Base-by-base conservation (phyloP, 805 yeast genomes). In the Middelhovenomyces tepae region DNA sequence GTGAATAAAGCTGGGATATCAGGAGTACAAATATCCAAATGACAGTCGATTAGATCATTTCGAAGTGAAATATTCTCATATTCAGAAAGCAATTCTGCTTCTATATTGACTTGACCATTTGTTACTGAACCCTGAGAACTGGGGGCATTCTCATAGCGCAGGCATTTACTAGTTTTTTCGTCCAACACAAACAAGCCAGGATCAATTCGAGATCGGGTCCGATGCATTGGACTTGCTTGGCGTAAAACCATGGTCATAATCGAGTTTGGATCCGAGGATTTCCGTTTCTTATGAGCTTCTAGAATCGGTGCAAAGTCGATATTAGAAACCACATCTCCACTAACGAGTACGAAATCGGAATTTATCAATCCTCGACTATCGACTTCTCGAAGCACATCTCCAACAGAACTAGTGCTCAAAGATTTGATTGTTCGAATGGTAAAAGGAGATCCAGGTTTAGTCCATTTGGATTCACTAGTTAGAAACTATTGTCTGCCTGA, bases 251-350 rank as follows among this genome's bases (percentile, higher is more conserved):
- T 87, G 11, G 97, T 91, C 53, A 84, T 79, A 44, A 91, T 86
- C 48, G 89, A 89, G 55, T 91, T 94, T 59, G 77, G 83, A 59
- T 91, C 98, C 36, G 60, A 61, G 20, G 71, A 68, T 46, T 76
- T 81, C 46, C 82, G 75, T 40, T 69, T 69, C 43, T 73, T 72
- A 54, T 91, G 98, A 34, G 73, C 73, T 15, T 73, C 73, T 60
- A 85, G 61, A 22, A 80, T 82, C 46, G 77, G 73, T 29, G 69
- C 70, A 41, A 89, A 75, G 48, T 86, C 91, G 37, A 91, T 69
- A 50, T 91, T 91, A 26, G 95, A 80, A n/a, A 91, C 84, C 13
- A 89, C 93, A 55, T 91, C 98, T 40, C 98, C 98, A 6, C 93
- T 75, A 20, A 91, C 82, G 22, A 91, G 65, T 36, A 91, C 62